Base-by-base conservation (phyloP, 495 filamentous ascomycete genomes). In the Penicillium coffeae region DNA sequence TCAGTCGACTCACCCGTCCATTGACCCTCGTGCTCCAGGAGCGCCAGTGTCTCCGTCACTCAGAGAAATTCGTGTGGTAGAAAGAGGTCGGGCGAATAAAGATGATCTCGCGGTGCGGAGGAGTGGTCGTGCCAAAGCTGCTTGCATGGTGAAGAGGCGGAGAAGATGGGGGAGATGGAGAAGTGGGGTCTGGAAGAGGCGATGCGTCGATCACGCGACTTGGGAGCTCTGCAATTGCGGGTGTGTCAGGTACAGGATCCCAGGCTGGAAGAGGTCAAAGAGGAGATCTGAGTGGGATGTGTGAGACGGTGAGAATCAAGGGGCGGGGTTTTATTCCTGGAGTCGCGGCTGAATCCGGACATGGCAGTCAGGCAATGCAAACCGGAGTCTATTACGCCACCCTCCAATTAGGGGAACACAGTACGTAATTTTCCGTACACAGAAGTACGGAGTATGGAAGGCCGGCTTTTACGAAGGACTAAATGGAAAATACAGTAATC, bases 31-130 rank as follows among this genome's bases (percentile, higher is more conserved):
- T 10, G 73, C 66, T 58, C 74, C 79, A 33, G 81, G 69, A 42
- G 78, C 61, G 21, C 82, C 82, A 19, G 77, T 79, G 55, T 86
- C 85, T 43, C 84, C 85, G 47, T 70, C 84, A 20, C 59, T 63
- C 74, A 86, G 82, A 48, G 68, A 71, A 48, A 74, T 71, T 10
- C 77, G 58, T 19, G 79, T 74, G 18, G 75, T 78, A 14, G 82
- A 73, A 78, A 45, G 74, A 62, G 39, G 80, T 63, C 54, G 77
- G 70, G 67, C 64, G 52, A 81, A 48, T 32, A n/a, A 34, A 12
- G 14, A 73, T 69, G 63, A 40, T 10, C 10, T 57, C 40, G 21
- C 34, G 50, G 37, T 27, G 36, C 10, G 15, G n/a, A 27, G 45
- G 10, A 27, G 9, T 21, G 19, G 46, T 56, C 43, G 47, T 47